Evolutionary conservation across 257 asterid genomes (phyloP), one percentile per base, ranked within the genome.

Genomic region (Fraxinus pennsylvanica): DNA sequence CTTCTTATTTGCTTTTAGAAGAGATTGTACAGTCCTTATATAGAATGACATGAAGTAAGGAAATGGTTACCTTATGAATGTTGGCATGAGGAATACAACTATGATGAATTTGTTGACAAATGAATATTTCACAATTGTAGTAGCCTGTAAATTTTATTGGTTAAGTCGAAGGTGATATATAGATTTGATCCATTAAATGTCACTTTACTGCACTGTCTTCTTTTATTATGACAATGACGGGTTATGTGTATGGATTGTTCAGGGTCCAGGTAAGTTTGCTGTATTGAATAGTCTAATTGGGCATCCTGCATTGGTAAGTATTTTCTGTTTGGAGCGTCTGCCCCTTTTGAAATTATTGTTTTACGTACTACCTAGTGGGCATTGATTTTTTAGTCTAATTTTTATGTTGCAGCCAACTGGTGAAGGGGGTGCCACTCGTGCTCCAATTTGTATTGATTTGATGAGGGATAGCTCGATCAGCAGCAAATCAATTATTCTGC

Each of bases 231-330:
- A 15, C 66, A 22, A 72, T 19, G 25, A 43, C 1, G 27, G 39
- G 13, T 32, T 54, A 54, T 32, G 41, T 38, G 36, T 9, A 41
- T 41, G 41, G 25, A 35, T 36, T 76, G 43, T 81, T 71, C 97
- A 95, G 99, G 98, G 99, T 82, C 96, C 97, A 54, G 99, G 99
- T 82, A 95, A 95, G 87, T 95, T 98, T 71, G 99, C 97, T 33
- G 97, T 93, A n/a, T 81, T 95, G 81, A 95, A 95, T 90, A 95
- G 99, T 86, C 88, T 95, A 75, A 88, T 95, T 21, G 98, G 99
- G 39, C 99, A 95, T 87, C 98, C 99, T 47, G 94, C 93, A 67
- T 78, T 95, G 98, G 99, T 95, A 86, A 86, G 97, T 76, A 74
- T 74, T 75, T 36, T 38, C 73, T 41, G 13, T 19, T 38, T 39